phyloP scores from a whole-genome alignment of 495 filamentous ascomycete genomes.

The Lasiosphaeriaceae sp. region DNA sequence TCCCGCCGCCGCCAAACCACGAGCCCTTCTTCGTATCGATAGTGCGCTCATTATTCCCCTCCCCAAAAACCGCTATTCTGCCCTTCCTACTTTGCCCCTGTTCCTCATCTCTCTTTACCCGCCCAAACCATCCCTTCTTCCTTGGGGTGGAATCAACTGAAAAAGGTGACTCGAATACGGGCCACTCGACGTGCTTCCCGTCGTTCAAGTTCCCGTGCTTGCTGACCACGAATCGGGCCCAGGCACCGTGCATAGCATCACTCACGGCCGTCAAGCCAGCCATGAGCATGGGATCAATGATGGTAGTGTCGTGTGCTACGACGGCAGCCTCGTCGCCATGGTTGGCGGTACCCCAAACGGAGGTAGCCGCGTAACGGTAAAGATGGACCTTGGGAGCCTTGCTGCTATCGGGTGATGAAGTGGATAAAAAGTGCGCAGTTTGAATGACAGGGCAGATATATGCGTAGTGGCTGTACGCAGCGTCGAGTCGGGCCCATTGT shows the following conservation, averaged over 20 bases:
- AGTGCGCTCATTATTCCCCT: constrained; percentile 56
- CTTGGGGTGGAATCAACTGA: neutral
- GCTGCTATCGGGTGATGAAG: neutral
- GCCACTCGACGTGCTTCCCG: constrained; percentile 27
- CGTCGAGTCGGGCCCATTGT: constrained; percentile 58
- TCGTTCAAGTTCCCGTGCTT: constrained; percentile 46
- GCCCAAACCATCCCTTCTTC: neutral
- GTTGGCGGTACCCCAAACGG: constrained; percentile 48
- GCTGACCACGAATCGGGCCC: constrained; percentile 51
- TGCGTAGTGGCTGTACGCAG: constrained; percentile 62
- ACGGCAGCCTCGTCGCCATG: constrained; percentile 58
- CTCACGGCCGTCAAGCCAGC: constrained; percentile 46
- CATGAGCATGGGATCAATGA: constrained; percentile 28
- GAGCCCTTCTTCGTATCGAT: neutral
- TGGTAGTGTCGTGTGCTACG: constrained; percentile 49
- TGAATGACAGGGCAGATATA: constrained; percentile 64
- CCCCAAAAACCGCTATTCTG: constrained; percentile 52
- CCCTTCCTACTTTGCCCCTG: constrained; percentile 18
- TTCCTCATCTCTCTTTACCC: constrained; percentile 18
- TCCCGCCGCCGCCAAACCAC: constrained; percentile 33
- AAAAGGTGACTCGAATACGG: constrained; percentile 27
- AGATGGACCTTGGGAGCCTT: constrained; percentile 44
- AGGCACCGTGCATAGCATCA: constrained; percentile 51
- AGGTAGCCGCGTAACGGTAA: constrained; percentile 56
- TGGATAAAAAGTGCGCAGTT: constrained; percentile 50